These are phyloP conservation scores for Babesia caballi DNA, from an alignment of 169 alveolate genomes.

Conservation along the genomic window DNA sequence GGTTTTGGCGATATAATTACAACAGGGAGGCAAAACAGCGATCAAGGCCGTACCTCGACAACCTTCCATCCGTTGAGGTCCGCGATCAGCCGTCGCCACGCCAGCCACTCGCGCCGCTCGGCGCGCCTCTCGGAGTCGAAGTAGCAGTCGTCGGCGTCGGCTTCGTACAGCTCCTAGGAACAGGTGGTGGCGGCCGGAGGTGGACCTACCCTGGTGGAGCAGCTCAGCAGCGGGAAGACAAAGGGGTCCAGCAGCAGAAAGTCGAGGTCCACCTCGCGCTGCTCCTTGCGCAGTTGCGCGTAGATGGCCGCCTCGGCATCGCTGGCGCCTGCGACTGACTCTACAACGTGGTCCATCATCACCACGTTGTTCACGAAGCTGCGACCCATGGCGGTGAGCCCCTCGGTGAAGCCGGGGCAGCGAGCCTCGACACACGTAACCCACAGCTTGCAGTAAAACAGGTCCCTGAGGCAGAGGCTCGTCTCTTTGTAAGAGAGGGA, in stretches of 20 bases:
- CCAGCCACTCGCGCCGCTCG: slow-evolving; percentile 1
- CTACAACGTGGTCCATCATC: slow-evolving; percentile 35
- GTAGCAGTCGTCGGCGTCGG: slow-evolving; percentile 12
- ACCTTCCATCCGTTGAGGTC: slow-evolving; percentile 28
- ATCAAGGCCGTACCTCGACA: slow-evolving; percentile 1
- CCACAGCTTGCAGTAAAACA: slow-evolving; percentile 36
- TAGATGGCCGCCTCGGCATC: not conserved
- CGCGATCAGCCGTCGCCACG: slow-evolving; percentile 8
- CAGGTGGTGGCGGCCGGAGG: not conserved
- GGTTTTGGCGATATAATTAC: too few relatives aligned
- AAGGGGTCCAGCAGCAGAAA: slow-evolving; percentile 17
- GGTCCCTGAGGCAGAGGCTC: slow-evolving; percentile 10
- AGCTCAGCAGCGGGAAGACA: slow-evolving; percentile 5
- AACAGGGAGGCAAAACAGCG: too few relatives aligned
- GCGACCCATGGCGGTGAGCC: not conserved
- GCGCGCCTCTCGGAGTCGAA: not conserved
- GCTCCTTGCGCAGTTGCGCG: not conserved
- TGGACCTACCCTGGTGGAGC: not conserved
- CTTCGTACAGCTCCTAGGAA: slow-evolving; percentile 10
- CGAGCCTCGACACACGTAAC: not conserved
- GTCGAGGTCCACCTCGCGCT: slow-evolving; percentile 15
- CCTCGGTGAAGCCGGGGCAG: not conserved
- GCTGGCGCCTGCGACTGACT: not conserved
- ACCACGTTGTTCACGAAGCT: slow-evolving; percentile 46
- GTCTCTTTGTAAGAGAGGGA: slow-evolving; percentile 29